A percentile compares a stretch with the other conserved stretches of the same genome.
These are phyloP conservation scores for Ramicandelaber brevisporus DNA, from an alignment of 192 early-diverging fungal genomes.

Conservation along the genomic window DNA sequence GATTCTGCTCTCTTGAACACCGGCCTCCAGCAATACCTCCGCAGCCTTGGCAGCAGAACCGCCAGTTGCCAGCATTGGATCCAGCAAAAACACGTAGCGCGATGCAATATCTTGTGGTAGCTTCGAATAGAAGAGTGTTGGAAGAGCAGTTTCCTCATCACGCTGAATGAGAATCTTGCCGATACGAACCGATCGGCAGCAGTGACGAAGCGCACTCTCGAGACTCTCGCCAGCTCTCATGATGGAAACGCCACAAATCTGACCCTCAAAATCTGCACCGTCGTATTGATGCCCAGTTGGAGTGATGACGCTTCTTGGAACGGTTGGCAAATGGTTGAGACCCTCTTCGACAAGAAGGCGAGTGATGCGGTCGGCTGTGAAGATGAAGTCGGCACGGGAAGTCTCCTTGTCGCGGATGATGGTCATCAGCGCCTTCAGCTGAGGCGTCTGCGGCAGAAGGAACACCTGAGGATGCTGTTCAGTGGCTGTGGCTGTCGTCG, in stretches of 20 bases:
- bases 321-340: conserved; percentile 72
- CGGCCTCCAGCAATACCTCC: conserved; percentile 60
- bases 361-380: conserved; percentile 70
- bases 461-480: conserved; percentile 26
- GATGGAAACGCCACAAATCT: conserved; percentile 85
- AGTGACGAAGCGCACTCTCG: conserved; percentile 63
- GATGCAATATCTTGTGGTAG: conserved; percentile 63
- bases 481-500: too few relatives aligned
- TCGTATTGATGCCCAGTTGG: conserved; percentile 44
- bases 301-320: conserved; percentile 48
- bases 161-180: conserved; percentile 92
- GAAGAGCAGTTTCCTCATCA: conserved; percentile 75
- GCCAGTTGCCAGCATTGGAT: conserved; percentile 94
- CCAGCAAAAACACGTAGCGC: conserved; percentile 64
- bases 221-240: conserved; percentile 94
- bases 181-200: conserved; percentile 69
- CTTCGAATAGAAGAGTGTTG: conserved; percentile 83
- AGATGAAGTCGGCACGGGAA: conserved; percentile 73
- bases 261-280: conserved; percentile 56
- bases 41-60: conserved; percentile 83
- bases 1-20: conserved; percentile 62
- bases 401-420: conserved; percentile 65
- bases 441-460: conserved; percentile 38
- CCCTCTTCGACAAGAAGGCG: conserved; percentile 83
- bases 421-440: conserved; percentile 57